A percentile compares a stretch with the other conserved stretches of the same genome.
Conservation (phyloP, 2,329 filamentous ascomycete species). For the Fusarium nanum region DNA sequence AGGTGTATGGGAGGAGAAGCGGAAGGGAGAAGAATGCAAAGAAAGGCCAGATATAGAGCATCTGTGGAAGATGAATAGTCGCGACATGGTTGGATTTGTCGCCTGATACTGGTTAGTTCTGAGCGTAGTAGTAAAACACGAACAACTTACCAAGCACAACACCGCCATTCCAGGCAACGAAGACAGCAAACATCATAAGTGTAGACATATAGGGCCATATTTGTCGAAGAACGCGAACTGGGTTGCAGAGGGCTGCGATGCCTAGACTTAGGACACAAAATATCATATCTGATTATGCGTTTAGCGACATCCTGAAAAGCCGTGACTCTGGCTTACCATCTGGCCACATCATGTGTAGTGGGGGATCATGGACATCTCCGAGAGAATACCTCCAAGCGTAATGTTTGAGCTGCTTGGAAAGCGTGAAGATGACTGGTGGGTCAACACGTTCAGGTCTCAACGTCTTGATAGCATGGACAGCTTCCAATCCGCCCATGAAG, state of each 20-base stretch:
- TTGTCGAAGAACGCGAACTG: constrained; percentile 57
- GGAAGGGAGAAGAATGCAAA: constrained; percentile 91
- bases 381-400: constrained; percentile 58
- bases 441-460: constrained; percentile 51
- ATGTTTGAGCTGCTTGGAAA: constrained; percentile 53
- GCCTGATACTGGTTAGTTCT: constrained; percentile 61
- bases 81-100: constrained; percentile 96
- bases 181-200: constrained; percentile 74
- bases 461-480: constrained; percentile 62
- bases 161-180: constrained; percentile 88
- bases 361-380: constrained; percentile 67
- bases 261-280: constrained; percentile 72
- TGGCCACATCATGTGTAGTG: constrained; percentile 59
- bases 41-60: constrained; percentile 95
- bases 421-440: constrained; percentile 48
- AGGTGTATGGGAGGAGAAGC: constrained; percentile 67
- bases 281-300: constrained; percentile 59
- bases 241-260: constrained; percentile 66
- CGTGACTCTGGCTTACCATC: constrained; percentile 57
- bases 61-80: constrained; percentile 87
- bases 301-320: constrained; percentile 21
- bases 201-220: constrained; percentile 72
- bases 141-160: constrained; percentile 81
- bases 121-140: neutral
- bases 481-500: constrained; percentile 74